Evolutionary conservation across 2,329 filamentous ascomycete species (phyloP), one percentile per base, ranked within the genome.

Genomic region (Bipolaris cookei): DNA sequence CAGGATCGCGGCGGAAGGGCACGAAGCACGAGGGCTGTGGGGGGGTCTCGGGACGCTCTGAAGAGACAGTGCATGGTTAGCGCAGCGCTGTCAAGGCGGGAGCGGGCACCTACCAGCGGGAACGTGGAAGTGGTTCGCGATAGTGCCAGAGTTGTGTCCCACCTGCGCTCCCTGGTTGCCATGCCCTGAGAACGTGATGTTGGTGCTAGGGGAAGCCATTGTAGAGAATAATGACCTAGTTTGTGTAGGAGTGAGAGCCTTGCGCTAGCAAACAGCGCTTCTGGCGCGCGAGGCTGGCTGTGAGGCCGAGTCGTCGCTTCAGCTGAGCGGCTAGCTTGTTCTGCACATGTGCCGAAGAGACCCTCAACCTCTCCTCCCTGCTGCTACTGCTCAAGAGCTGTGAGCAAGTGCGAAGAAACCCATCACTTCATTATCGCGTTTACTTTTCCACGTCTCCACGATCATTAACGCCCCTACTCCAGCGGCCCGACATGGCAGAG

Each of bases 401-500:
- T n/a, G 34, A 35, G 34, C 34, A 35, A n/a, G 7, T 35, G 13
- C 6, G 6, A n/a, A 35, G 14, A n/a, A 35, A 35, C 11, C 34
- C 14, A 35, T n/a, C 13, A n/a, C 34, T 35, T n/a, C 34, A n/a
- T 4, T 6, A 3, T 35, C 11, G 1, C 34, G 3, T 35, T 35
- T 3, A 5, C 34, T 35, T 35, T n/a, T n/a, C 13, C 13, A 13
- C 10, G 7, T n/a, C 34, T 35, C 6, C 34, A n/a, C 13, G 11
- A n/a, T 6, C 7, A n/a, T 35, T 4, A 6, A 4, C 7, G 34
- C 13, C 34, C 13, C 13, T 35, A 10, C 35, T 38, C n/a, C 14
- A 18, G n/a, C 35, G 6, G 3, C 2, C 20, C 13, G 62, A 37
- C 6, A 61, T 63, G 59, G 56, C 57, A 48, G 66, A 68, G 42